Conservation (phyloP, 352 stramenopile species). For the Phytophthora aleatoria region DNA sequence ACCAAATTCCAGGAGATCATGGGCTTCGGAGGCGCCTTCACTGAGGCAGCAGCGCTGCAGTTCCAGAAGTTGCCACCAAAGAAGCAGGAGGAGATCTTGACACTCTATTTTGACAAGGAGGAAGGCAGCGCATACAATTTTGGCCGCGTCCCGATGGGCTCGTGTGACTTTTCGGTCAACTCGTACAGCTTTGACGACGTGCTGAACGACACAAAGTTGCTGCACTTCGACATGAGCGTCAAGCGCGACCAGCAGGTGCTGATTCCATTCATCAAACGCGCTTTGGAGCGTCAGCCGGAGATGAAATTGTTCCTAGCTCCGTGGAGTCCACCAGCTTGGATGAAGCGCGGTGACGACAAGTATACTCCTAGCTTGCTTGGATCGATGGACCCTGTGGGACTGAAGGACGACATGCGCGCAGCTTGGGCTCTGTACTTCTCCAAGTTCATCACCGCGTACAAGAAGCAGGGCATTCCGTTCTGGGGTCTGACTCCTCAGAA, state of each 20-base stretch:
- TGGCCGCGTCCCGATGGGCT: conserved; percentile 90
- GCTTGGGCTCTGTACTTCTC: conserved; percentile 92
- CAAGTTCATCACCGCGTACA: conserved; percentile 93
- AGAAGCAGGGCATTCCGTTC: conserved; percentile 77
- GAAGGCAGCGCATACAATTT: conserved; percentile 85
- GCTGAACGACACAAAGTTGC: conserved; percentile 62
- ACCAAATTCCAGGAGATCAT: conserved; percentile 77
- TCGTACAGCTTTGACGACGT: conserved; percentile 91
- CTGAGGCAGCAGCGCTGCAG: conserved; percentile 86
- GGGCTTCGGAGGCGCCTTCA: conserved; percentile 93
- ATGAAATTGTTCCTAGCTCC: conserved; percentile 89
- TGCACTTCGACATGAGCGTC: conserved; percentile 79
- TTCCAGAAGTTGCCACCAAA: conserved; percentile 76
- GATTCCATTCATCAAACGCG: conserved; percentile 85
- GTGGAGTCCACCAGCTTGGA: conserved; percentile 91
- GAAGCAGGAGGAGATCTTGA: conserved; percentile 86
- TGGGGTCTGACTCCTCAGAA: conserved; percentile 93
- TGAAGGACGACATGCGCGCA: conserved; percentile 53
- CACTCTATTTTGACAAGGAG: conserved; percentile 86
- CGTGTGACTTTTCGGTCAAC: conserved; percentile 85
- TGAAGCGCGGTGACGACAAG: conserved; percentile 61
- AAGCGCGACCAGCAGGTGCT: conserved; percentile 76
- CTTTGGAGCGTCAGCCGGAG: conserved; percentile 60
- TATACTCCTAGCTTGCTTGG: conserved; percentile 71
- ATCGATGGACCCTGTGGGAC: conserved; percentile 53